Base-by-base conservation (phyloP, 2,329 filamentous ascomycete species). In the Pestalotiopsis sp. region DNA sequence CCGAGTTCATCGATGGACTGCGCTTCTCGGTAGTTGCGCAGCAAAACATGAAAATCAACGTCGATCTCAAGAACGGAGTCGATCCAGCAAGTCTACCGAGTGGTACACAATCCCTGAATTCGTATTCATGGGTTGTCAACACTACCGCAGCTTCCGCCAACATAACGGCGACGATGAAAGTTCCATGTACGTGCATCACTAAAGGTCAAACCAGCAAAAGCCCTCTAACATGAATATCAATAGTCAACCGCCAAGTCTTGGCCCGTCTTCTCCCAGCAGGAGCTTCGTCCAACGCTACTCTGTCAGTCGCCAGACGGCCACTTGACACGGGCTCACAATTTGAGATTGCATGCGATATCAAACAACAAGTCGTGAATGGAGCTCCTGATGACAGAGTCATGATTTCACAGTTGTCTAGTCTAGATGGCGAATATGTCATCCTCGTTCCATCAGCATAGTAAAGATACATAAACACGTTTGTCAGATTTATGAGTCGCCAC, bases 371-470 rank as follows among this genome's bases (percentile, higher is more conserved):
- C 3, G 20, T 60, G 57, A 60, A 31, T 60, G 57, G 12, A 31
- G 4, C 25, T 31, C 57, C 57, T 23, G 57, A 60, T 5, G 57
- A 60, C 57, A 31, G 25, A 23, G 31, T 60, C 57, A 60, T 27
- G 57, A 31, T 60, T 60, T 23, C 17, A 6, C 57, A 60, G 23
- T 6, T 60, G 57, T 60, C 57, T 60, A 23, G 17, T 12, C 12
- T 63, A 63, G 60, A 63, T 63, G 60, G 60, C 4, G 60, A 63
- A 63, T 63, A 63, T 63, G 38, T 63, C 12, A 39, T 63, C 38
- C 60, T 63, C 2, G 31, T 63, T 36, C 31, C 31, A 36, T 36
- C 31, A 36, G 6, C 31, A 36, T 2, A 9, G 9, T 36, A 2
- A 36, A 36, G 31, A 36, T 36, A 36, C 1, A 9, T 2, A 36